Conservation (phyloP, 345 rosid genomes). For the Heritiera littoralis region DNA sequence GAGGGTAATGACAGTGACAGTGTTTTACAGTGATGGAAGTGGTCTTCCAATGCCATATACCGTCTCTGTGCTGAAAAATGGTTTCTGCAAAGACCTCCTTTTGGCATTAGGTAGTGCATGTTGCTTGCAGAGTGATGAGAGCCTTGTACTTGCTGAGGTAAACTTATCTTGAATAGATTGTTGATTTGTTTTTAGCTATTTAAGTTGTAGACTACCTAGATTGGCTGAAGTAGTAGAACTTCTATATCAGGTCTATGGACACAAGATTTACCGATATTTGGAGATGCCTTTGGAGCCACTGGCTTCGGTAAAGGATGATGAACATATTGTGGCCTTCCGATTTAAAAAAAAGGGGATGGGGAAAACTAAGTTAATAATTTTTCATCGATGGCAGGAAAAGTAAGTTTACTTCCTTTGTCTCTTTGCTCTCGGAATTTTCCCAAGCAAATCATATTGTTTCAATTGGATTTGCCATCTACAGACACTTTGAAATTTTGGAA, state of each 20-base stretch:
- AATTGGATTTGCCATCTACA: not conserved
- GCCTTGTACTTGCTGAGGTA: slow-evolving; percentile 86
- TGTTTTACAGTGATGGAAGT: slow-evolving; percentile 74
- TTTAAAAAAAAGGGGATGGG: slow-evolving; percentile 57
- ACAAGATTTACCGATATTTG: slow-evolving; percentile 55
- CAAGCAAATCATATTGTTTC: not conserved
- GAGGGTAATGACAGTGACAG: slow-evolving; percentile 81
- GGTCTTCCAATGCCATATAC: slow-evolving; percentile 77
- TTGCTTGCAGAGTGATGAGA: slow-evolving; percentile 75
- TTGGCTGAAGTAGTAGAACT: slow-evolving; percentile 28
- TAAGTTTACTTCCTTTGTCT: slow-evolving; percentile 37
- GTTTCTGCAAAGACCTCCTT: slow-evolving; percentile 70
- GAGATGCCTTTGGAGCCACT: slow-evolving; percentile 56
- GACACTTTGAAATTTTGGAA: not conserved
- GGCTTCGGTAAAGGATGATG: slow-evolving; percentile 66
- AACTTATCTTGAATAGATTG: slow-evolving; percentile 11
- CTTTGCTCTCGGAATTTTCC: not conserved
- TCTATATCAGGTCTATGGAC: slow-evolving; percentile 57
- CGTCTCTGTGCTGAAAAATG: slow-evolving; percentile 70
- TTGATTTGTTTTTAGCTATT: slow-evolving; percentile 5
- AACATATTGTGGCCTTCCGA: slow-evolving; percentile 80
- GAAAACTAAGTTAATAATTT: slow-evolving; percentile 64
- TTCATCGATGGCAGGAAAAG: slow-evolving; percentile 59
- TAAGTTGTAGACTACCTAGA: not conserved
- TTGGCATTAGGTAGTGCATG: slow-evolving; percentile 70